Conservation (phyloP, 805 yeast species). For the Saccharomyces jurei region DNA sequence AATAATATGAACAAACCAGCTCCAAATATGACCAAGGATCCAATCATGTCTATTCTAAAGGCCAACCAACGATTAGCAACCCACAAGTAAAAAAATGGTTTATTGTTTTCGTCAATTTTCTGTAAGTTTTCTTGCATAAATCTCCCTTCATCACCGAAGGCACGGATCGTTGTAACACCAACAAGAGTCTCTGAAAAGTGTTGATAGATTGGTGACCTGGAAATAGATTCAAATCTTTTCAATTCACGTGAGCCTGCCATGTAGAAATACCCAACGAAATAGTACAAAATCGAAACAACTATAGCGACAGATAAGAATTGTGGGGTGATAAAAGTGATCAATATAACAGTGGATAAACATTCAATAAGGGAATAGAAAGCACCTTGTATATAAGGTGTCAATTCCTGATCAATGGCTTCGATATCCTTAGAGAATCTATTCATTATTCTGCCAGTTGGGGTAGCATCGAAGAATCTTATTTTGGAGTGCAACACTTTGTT, state of each 20-base stretch:
- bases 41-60: slow-evolving; percentile 66
- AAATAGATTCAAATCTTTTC: slow-evolving; percentile 73
- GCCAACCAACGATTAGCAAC: slow-evolving; percentile 84
- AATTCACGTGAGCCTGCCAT: slow-evolving; percentile 72
- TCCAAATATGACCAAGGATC: slow-evolving; percentile 64
- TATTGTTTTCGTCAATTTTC: slow-evolving; percentile 67
- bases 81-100: slow-evolving; percentile 88
- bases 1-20: slow-evolving; percentile 68
- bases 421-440: slow-evolving; percentile 87
- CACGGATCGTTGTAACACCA: slow-evolving; percentile 84
- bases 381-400: slow-evolving; percentile 64
- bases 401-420: slow-evolving; percentile 81
- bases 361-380: slow-evolving; percentile 51
- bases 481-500: slow-evolving; percentile 59
- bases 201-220: slow-evolving; percentile 86
- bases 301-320: slow-evolving; percentile 64
- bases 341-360: slow-evolving; percentile 52
- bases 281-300: slow-evolving; percentile 49
- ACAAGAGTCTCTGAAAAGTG: slow-evolving; percentile 81
- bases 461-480: slow-evolving; percentile 77
- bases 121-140: slow-evolving; percentile 67
- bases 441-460: slow-evolving; percentile 88
- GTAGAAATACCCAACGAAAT: slow-evolving; percentile 60
- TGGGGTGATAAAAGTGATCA: slow-evolving; percentile 72
- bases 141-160: slow-evolving; percentile 77